Conservation (phyloP, 2,329 filamentous ascomycete genomes). For the Hansfordia pulvinata region DNA sequence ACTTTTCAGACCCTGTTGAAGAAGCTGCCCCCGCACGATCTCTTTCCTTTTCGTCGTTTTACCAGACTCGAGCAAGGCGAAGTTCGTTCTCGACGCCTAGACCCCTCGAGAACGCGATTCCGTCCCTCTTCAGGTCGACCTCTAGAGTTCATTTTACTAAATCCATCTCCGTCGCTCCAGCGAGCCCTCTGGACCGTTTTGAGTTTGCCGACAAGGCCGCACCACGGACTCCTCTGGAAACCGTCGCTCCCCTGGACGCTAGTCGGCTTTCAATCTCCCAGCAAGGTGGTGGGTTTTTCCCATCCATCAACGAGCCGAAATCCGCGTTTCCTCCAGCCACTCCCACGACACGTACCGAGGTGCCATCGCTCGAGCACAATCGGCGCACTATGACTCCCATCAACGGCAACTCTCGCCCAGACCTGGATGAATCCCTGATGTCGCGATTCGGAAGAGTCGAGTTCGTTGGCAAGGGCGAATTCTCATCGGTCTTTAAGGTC, state of each 20-base stretch:
- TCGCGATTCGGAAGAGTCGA: constrained; percentile 72
- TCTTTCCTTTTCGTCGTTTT: constrained; percentile 24
- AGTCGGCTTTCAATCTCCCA: constrained; percentile 74
- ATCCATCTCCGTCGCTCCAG: constrained; percentile 33
- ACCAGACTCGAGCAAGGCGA: constrained; percentile 18
- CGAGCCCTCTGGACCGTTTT: constrained; percentile 45
- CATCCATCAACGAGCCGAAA: constrained; percentile 15
- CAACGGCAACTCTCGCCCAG: constrained; percentile 53
- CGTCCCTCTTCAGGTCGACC: constrained; percentile 14
- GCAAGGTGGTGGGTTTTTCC: constrained; percentile 23
- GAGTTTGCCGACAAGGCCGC: constrained; percentile 35
- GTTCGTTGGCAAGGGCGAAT: constrained; percentile 75
- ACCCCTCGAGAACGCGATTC: constrained; percentile 14
- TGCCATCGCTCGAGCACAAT: constrained; percentile 41
- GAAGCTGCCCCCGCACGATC: constrained; percentile 18
- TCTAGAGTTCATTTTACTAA: constrained; percentile 37
- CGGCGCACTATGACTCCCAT: constrained; percentile 54
- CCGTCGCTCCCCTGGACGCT: constrained; percentile 62
- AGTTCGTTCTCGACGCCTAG: constrained; percentile 19
- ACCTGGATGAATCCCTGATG: constrained; percentile 62
- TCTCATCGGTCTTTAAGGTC: constrained; percentile 83
- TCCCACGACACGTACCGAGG: constrained; percentile 54
- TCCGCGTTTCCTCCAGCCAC: constrained; percentile 59
- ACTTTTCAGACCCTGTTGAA: constrained; percentile 17
- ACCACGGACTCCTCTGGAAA: constrained; percentile 69